Base-by-base conservation (phyloP, 163 green algal species). In the Smithsoniella earleae region DNA sequence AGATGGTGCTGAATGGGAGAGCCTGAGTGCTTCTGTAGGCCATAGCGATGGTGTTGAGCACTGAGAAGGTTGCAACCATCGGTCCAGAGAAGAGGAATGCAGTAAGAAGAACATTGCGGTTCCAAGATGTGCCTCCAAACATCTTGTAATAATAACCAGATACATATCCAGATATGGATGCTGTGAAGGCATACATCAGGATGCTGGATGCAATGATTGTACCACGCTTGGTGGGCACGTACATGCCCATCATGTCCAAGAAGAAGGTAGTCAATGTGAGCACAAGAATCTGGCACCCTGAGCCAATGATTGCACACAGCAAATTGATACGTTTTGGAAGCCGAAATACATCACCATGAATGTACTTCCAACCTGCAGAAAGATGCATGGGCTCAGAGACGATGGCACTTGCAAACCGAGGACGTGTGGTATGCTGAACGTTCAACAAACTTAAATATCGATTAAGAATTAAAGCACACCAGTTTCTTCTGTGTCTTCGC, bases 121-220 rank as follows among this genome's bases (percentile, higher is more conserved):
- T 90, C 93, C 91, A 98, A 63, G 89, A 88, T 27, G 63, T 83
- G 75, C 90, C 90, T 25, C 85, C 89, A 76, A 95, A 84, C 82
- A 89, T 87, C 74, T 89, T 90, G 89, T 90, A 96, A 74, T 82
- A 86, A 31, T 77, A 75, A 34, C 84, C 80, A 10, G 86, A 83
- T 13, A 88, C 81, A 76, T 93, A 93, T 13, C 75, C 75, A 74
- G 65, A 66, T 6, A 79, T 76, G 30, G 81, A 80, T 0, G 90
- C 86, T 1, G 94, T 98, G 45, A 97, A 80, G 0, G 92, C 94
- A 74, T 99, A 99, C 54, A 98, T 81, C 46, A 98, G 25, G 25
- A 69, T 69, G 25, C 58, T 69, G 25, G 58, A 69, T 16, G 58
- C 58, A 13, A 69, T 69, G 58, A 69, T 69, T 37, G 58, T 33